phyloP scores from a whole-genome alignment of 768 basidiomycete species.

The Boletus patriciae region DNA sequence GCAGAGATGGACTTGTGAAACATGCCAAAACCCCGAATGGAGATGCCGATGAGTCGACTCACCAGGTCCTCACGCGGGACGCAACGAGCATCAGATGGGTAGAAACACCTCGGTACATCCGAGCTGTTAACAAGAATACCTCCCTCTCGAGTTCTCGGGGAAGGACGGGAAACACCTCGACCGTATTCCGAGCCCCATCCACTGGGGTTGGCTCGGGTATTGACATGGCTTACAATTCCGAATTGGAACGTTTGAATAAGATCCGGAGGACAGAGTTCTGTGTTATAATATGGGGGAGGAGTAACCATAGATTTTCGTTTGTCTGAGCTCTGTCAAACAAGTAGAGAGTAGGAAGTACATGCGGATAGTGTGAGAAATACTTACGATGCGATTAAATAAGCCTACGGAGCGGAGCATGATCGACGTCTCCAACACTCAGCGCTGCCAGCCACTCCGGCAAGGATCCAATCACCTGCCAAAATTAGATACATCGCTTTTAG shows the following conservation, averaged over 20 bases:
- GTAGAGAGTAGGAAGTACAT: too few species aligned
- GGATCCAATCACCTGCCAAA: too few species aligned
- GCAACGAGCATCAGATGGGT: conserved; percentile 19
- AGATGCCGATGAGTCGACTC: background rate
- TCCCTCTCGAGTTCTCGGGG: conserved; percentile 23
- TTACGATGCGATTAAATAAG: too few species aligned
- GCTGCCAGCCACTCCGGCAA: too few species aligned
- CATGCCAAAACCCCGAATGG: background rate
- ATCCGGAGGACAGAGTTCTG: background rate
- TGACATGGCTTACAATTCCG: background rate
- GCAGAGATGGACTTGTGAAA: background rate
- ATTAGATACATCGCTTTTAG: too few species aligned
- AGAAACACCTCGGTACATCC: conserved; percentile 6
- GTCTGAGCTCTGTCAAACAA: too few species aligned
- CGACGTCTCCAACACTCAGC: too few species aligned
- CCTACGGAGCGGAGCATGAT: too few species aligned
- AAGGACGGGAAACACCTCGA: conserved; percentile 4
- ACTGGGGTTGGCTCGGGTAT: background rate
- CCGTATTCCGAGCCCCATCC: background rate
- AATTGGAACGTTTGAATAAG: background rate
- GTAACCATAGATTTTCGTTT: too few species aligned
- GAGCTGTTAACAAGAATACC: conserved; percentile 18
- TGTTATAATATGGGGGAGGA: too few species aligned
- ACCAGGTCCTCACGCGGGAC: conserved; percentile 19
- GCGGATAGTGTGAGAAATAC: too few species aligned